Evolutionary conservation across 1,139 yeast genomes (phyloP).

Genomic region (Saccharomyces hybrid): DNA sequence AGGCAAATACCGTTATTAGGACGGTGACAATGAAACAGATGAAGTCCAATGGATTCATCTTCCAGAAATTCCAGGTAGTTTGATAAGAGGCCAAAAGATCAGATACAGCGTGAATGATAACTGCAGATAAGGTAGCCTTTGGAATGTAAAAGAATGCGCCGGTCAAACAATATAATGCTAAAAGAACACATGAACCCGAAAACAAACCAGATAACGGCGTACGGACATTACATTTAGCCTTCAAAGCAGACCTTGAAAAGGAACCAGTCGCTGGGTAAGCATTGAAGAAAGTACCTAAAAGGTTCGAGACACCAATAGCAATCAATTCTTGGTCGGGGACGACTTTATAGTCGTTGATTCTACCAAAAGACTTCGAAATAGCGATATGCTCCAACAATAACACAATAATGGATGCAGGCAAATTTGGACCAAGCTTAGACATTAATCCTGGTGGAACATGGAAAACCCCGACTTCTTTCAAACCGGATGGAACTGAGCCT

Average conservation of each 20-base stretch:
- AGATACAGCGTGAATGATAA: slow-evolving; percentile 91
- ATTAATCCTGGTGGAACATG: slow-evolving; percentile 55
- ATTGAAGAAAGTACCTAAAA: slow-evolving; percentile 82
- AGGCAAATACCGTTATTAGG: slow-evolving; percentile 67
- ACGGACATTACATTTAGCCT: slow-evolving; percentile 91
- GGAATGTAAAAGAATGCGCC: slow-evolving; percentile 83
- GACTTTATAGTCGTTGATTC: slow-evolving; percentile 84
- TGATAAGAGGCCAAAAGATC: slow-evolving; percentile 73
- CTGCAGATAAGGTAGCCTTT: slow-evolving; percentile 76
- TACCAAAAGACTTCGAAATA: slow-evolving; percentile 86
- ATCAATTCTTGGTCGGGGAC: slow-evolving; percentile 89
- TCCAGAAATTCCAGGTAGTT: slow-evolving; percentile 69
- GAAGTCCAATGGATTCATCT: slow-evolving; percentile 66
- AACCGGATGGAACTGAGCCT: slow-evolving; percentile 77
- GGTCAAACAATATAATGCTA: slow-evolving; percentile 80
- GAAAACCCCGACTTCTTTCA: slow-evolving; percentile 70
- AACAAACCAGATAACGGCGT: slow-evolving; percentile 90
- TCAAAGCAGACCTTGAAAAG: slow-evolving; percentile 87
- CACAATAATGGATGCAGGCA: slow-evolving; percentile 80
- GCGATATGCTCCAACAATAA: slow-evolving; percentile 87
- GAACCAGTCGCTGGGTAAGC: slow-evolving; percentile 98
- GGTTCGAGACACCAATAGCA: slow-evolving; percentile 88
- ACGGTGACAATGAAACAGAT: slow-evolving; percentile 72
- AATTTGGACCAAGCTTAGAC: slow-evolving; percentile 57
- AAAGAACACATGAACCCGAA: slow-evolving; percentile 80